Base-by-base conservation (phyloP, 495 filamentous ascomycete species). In the Penicillium canescens region DNA sequence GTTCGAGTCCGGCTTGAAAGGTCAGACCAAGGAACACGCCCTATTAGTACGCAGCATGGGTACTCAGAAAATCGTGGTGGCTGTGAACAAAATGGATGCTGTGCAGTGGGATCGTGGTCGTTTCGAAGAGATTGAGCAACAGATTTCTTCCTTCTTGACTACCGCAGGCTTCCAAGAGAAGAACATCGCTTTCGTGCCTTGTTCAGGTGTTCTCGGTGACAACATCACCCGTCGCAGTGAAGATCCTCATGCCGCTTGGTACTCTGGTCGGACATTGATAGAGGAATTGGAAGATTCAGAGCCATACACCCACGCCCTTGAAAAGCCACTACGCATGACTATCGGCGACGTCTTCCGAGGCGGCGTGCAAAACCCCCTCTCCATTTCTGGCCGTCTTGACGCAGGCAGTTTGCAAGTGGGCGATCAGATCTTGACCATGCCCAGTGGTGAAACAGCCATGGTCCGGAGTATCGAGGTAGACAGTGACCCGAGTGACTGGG, bases 1-100 rank as follows among this genome's bases (percentile, higher is more conserved):
- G 21, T 97, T 97, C 56, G 94, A 98, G 66, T 88, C 91, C 1
- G 94, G 94, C 0, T 78, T 98, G 35, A 92, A 87, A 60, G 94
- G 94, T 2, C 94, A 98, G 67, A 98, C 94, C 0, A 90, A 88
- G 65, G 95, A 98, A 60, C 94, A 98, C 63, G 87, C 92, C 6
- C 74, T 97, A 12, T 80, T 98, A 18, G 85, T 94, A 10, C 85
- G 93, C 42, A 96, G 91, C 61, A 92, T 98, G 82, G 94, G 94
- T 0, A 89, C 98, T 0, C 86, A 89, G 43, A 83, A 86, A 33
- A 76, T 98, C 28, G 84, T 98, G 45, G 86, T 98, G 38, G 93
- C 90, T 4, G 81, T 98, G 58, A 98, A 98, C 71, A 98, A 98
- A 72, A 85, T 98, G 63, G 94, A 98, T 67, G 83, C 81, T 0